These are phyloP conservation scores for Mucor lusitanicus DNA, from an alignment of 371 early-diverging fungal genomes.

Conservation along the genomic window DNA sequence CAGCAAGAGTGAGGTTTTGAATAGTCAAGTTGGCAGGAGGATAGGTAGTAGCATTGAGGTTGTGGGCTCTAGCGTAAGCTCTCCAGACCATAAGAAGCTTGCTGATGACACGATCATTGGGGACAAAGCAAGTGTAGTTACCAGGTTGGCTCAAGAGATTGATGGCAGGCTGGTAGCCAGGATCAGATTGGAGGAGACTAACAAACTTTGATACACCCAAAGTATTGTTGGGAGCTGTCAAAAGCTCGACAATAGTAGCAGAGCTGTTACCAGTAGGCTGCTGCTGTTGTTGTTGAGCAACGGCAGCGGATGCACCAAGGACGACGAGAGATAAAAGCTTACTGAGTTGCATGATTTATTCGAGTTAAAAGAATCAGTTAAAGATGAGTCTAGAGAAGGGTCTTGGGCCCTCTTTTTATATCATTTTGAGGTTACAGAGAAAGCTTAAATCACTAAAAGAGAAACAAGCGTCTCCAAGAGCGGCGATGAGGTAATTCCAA, in stretches of 20 bases:
- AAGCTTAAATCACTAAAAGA: neutral
- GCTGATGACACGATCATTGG: constrained; percentile 22
- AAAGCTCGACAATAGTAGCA: constrained; percentile 25
- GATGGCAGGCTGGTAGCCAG: constrained; percentile 31
- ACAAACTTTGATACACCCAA: constrained; percentile 29
- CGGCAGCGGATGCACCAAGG: constrained; percentile 3
- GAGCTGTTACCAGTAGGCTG: neutral
- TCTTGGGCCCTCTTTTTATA: neutral
- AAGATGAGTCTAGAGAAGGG: too few relatives aligned
- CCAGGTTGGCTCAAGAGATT: constrained; percentile 29
- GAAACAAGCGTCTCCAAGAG: neutral
- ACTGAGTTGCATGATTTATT: constrained; percentile 10
- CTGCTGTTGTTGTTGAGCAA: constrained; percentile 2
- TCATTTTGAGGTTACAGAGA: neutral
- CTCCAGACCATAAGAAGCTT: neutral
- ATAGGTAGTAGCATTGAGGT: neutral
- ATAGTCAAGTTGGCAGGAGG: constrained; percentile 22
- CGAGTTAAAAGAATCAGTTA: too few relatives aligned
- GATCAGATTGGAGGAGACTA: constrained; percentile 26
- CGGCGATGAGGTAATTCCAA: neutral
- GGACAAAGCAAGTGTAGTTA: constrained; percentile 36
- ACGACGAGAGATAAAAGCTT: constrained; percentile 11
- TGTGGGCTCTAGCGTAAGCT: neutral
- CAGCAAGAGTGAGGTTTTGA: constrained; percentile 20
- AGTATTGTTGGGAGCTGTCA: constrained; percentile 29